Conservation (phyloP, 306 rosid genomes). For the Coriaria nepalensis region DNA sequence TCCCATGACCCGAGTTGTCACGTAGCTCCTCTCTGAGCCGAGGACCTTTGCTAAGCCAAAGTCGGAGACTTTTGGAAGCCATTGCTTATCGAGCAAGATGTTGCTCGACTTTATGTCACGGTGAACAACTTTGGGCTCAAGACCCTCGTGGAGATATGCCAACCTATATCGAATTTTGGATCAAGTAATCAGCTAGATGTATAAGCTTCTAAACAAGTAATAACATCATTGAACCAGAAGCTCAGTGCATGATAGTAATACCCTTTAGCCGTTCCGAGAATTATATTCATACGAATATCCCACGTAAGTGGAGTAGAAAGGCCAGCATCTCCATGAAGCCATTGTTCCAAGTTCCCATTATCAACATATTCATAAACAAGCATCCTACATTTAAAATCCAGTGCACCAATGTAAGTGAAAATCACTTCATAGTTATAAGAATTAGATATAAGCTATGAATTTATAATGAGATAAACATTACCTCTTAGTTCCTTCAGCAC, state of each 20-base stretch:
- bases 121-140: conserved; percentile 54
- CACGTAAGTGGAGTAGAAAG: conserved; percentile 41
- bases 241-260: too few relatives aligned
- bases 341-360: conserved; percentile 52
- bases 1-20: conserved; percentile 60
- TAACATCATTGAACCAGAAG: too few relatives aligned
- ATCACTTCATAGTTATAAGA: too few relatives aligned
- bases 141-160: conserved; percentile 55
- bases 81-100: conserved; percentile 47
- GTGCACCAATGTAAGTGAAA: too few relatives aligned
- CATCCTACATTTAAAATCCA: conserved; percentile 25
- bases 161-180: too few relatives aligned
- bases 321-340: conserved; percentile 58
- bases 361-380: conserved; percentile 50
- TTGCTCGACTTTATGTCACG: conserved; percentile 61
- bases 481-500: conserved; percentile 62
- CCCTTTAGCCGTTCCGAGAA: conserved; percentile 55
- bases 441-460: not conserved
- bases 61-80: conserved; percentile 55
- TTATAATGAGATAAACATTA: conserved; percentile 1
- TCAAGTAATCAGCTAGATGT: too few relatives aligned
- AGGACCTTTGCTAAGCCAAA: conserved; percentile 53
- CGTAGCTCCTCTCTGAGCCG: conserved; percentile 49
- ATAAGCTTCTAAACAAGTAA: too few relatives aligned
- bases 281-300: conserved; percentile 43